Base-by-base conservation (phyloP, 1,284 basidiomycete species). In the Prillingera fragicola region DNA sequence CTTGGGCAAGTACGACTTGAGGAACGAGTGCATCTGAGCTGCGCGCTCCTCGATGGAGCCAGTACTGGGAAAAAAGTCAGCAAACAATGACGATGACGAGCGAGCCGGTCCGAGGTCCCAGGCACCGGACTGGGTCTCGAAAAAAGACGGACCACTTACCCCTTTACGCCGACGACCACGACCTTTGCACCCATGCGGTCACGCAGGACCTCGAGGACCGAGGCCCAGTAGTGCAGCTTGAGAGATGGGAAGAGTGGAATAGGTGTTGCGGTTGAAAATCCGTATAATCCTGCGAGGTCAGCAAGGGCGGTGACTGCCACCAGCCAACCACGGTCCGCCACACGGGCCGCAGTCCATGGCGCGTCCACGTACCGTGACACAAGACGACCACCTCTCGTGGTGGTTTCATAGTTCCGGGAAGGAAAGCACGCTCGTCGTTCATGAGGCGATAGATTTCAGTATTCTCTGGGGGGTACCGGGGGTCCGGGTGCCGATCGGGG, bases 161-260 rank as follows among this genome's bases (percentile, higher is more conserved):
- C 83, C 35, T 95, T 95, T 17, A 97, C 95, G 2, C 85, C 83
- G 3, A 91, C 90, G n/a, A 97, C 87, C 40, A 96, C 82, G 14
- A 98, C 91, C 52, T 96, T 87, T 18, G 85, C 91, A 7, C 89
- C 87, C 17, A 97, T 76, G 56, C 80, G 85, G 48, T 86, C 79
- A 42, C 85, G 78, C 12, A 99, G 75, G 8, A 95, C 80, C 33
- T 80, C 81, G 32, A 97, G 76, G 5, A 96, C 83, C 46, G 87
- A 85, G 0, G 84, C 82, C 95, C 95, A 99, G 67, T 99, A 99
- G 56, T 97, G 91, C 64, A 91, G 80, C 50, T 89, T 70, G 31
- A 72, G 53, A 4, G 65, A 68, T 6, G 70, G 70, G 79, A 62
- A 92, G 73, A 59, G 80, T 76, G 14, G 88, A 82, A 68, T 92